Evolutionary conservation across 2,329 filamentous ascomycete species (phyloP).

Genomic region (Ophiostoma perfectum): DNA sequence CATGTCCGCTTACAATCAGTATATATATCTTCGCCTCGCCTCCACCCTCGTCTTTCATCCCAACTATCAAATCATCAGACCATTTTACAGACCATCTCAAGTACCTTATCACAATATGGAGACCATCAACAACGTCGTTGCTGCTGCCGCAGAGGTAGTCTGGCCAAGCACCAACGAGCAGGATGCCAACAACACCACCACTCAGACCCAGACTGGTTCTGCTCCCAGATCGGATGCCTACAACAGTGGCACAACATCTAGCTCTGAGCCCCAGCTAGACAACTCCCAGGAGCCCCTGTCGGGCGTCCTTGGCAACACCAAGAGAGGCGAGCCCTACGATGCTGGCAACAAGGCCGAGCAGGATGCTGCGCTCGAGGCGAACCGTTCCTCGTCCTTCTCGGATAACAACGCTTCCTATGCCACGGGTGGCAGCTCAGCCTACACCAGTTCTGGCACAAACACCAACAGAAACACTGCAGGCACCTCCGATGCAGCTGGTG

Average conservation of each 20-base stretch:
- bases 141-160: conserved; percentile 44
- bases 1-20: not conserved
- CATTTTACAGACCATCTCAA: not conserved
- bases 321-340: conserved; percentile 68
- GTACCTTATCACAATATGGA: conserved; percentile 51
- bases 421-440: not conserved
- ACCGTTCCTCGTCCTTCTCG: not conserved
- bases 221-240: not conserved
- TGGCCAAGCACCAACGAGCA: conserved; percentile 42
- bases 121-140: conserved; percentile 53
- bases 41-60: not conserved
- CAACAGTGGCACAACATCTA: not conserved
- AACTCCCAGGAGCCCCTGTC: conserved; percentile 60
- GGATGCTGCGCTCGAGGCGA: not conserved
- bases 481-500: conserved; percentile 13
- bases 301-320: conserved; percentile 62
- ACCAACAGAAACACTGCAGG: not conserved
- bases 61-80: not conserved
- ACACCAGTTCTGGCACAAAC: not conserved
- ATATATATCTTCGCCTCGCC: not conserved
- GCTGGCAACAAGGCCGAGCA: conserved; percentile 54
- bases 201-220: not conserved
- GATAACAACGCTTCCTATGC: not conserved
- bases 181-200: conserved; percentile 24
- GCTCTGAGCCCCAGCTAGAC: conserved; percentile 28